Evolutionary conservation across 192 early-diverging fungal genomes (phyloP), one percentile per base, ranked within the genome.

Genomic region (Chytriomyces sp.): DNA sequence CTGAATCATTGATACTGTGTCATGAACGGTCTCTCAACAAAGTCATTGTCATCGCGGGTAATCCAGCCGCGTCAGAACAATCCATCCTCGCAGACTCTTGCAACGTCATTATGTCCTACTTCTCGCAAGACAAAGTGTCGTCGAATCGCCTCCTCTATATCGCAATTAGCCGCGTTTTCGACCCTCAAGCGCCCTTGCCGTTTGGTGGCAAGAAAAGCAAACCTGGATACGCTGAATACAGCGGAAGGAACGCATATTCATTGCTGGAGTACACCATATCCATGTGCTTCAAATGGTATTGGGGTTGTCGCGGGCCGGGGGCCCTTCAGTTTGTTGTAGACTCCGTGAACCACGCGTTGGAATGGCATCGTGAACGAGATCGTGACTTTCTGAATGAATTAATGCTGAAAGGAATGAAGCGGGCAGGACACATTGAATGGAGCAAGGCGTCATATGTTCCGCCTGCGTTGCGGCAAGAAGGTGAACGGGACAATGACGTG

Each of bases 401-500:
- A 36, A 10, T 22, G 8, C 32, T 61, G 5, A 61, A 61, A 25
- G 59, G 59, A 25, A 61, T 61, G 59, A 61, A 61, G 25, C 30
- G 37, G 32, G 59, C 59, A n/a, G 59, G 59, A 10, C 59, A 61
- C 32, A 61, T 61, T 37, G 33, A 39, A 36, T 61, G 59, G 59
- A 22, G 19, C n/a, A 36, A 36, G 32, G 8, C 31, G 10, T 12
- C 12, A 5, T 12, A 37, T 39, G 25, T 61, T 22, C 59, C 59
- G 7, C 5, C n/a, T 10, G 31, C 30, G 19, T 58, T 58, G 56
- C n/a, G n/a, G 26, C 8, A 58, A 7, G 8, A 25, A 17, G 8
- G 7, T 58, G 56, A 58, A 58, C n/a, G n/a, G n/a, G n/a, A n/a
- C n/a, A n/a, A n/a, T n/a, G n/a, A n/a, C n/a, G n/a, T n/a, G n/a